A percentile compares a stretch with the other conserved stretches of the same genome.
Evolutionary conservation across 345 rosid genomes (phyloP).

Genomic region (Geranium brycei): DNA sequence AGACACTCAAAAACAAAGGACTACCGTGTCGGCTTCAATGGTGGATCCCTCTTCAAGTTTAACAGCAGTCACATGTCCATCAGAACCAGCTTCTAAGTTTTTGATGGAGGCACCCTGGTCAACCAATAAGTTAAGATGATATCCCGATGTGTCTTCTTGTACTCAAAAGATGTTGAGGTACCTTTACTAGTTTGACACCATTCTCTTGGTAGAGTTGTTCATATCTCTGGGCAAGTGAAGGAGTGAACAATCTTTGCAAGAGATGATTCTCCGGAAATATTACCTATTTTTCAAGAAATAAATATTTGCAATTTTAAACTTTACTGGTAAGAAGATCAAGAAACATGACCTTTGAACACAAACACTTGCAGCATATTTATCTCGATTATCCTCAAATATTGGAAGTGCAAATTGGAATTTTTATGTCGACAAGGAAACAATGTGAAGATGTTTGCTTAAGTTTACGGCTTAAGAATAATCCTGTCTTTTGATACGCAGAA

Average conservation of each 20-base stretch:
- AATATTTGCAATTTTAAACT: conserved; percentile 2
- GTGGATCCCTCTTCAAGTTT: conserved; percentile 79
- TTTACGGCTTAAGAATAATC: background rate
- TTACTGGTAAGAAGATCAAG: conserved; percentile 1
- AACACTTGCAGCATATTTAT: background rate
- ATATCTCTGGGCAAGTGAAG: conserved; percentile 73
- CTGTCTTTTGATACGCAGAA: background rate
- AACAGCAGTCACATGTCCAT: conserved; percentile 63
- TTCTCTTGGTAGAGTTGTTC: conserved; percentile 75
- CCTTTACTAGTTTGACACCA: conserved; percentile 72
- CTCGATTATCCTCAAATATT: background rate
- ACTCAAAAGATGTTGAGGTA: conserved; percentile 4
- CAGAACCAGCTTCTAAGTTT: conserved; percentile 61
- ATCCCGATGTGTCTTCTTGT: background rate
- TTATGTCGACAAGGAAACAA: background rate
- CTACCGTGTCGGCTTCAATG: conserved; percentile 70
- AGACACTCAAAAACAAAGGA: conserved; percentile 4
- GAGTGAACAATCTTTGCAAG: conserved; percentile 81
- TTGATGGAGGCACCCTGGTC: conserved; percentile 64
- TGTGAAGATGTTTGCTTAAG: background rate
- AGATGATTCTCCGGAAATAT: conserved; percentile 81
- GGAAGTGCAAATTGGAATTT: background rate
- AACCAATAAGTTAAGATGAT: background rate
- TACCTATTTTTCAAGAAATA: conserved; percentile 29
- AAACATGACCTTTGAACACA: background rate